A percentile compares a stretch with the other conserved stretches of the same genome.
These are phyloP conservation scores for Linnemannia hyalina DNA, from an alignment of 192 early-diverging fungal genomes.

Conservation along the genomic window DNA sequence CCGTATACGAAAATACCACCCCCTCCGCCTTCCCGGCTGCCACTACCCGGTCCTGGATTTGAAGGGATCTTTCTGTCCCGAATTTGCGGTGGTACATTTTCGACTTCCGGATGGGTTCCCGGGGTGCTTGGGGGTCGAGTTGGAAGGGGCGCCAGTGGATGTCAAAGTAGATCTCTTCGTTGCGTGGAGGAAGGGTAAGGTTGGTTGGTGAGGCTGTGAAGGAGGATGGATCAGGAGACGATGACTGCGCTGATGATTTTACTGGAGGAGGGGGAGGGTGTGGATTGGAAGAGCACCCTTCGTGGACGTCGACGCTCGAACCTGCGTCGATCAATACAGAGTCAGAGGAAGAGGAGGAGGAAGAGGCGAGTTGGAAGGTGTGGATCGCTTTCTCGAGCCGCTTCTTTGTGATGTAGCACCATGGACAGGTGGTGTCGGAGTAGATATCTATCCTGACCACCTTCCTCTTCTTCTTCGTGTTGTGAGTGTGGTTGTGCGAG, in stretches of 20 bases:
- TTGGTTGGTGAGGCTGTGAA: not conserved
- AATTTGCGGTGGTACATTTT: constrained; percentile 21
- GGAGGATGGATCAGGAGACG: not conserved
- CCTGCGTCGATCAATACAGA: not conserved
- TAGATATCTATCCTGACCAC: constrained; percentile 35
- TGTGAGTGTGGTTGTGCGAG: not conserved
- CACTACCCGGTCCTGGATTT: constrained; percentile 7
- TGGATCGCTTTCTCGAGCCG: constrained; percentile 18
- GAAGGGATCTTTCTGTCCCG: constrained; percentile 1
- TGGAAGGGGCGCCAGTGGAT: constrained; percentile 37
- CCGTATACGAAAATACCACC: constrained; percentile 1
- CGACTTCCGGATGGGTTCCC: not conserved
- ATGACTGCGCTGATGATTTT: not conserved
- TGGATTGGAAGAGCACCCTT: not conserved
- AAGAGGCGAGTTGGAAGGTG: not conserved
- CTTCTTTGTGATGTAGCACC: constrained; percentile 32
- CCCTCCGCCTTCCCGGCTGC: constrained; percentile 17
- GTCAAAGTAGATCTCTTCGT: constrained; percentile 15
- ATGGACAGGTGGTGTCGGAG: constrained; percentile 23
- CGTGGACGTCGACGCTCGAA: not conserved
- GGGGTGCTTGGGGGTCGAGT: constrained; percentile 23
- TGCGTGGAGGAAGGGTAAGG: not conserved
- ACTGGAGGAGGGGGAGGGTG: not conserved
- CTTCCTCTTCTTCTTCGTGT: not conserved
- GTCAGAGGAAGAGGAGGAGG: not conserved